Conservation (phyloP, 108 stramenopile species). For the Nitzschia sp. region DNA sequence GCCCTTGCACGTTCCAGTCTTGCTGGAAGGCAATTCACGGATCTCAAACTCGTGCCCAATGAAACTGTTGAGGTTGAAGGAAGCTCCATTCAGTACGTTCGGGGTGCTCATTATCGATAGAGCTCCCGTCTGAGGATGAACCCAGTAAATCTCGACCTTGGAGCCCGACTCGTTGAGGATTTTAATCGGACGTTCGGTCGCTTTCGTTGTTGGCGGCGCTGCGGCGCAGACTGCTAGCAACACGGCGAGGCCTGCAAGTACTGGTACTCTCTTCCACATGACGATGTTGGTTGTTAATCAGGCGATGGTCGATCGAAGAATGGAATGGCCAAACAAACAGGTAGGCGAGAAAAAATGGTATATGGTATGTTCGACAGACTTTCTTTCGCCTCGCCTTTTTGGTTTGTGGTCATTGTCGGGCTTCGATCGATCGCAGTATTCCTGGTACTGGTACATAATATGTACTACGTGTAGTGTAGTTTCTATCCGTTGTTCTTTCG, state of each 20-base stretch:
- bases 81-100: conserved; percentile 41
- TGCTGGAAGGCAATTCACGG: conserved; percentile 56
- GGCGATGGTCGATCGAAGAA: background rate
- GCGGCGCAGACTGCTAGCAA: no score
- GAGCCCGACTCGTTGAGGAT: conserved; percentile 47
- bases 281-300: background rate
- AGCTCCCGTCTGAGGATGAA: conserved; percentile 56
- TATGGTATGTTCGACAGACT: no score
- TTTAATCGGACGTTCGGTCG: conserved; percentile 21
- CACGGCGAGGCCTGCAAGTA: background rate
- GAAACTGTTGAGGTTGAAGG: conserved; percentile 59
- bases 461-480: no score
- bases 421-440: no score
- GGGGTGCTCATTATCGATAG: conserved; percentile 44
- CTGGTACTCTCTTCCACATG: background rate
- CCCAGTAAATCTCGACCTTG: conserved; percentile 67
- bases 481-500: no score
- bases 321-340: background rate
- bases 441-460: no score
- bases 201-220: conserved; percentile 9
- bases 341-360: background rate
- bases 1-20: conserved; percentile 56
- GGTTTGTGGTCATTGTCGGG: no score
- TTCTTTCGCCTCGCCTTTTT: no score
- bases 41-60: conserved; percentile 78